These are phyloP conservation scores for Epichloe bromicola DNA, from an alignment of 2,329 filamentous ascomycete species.

Conservation along the genomic window DNA sequence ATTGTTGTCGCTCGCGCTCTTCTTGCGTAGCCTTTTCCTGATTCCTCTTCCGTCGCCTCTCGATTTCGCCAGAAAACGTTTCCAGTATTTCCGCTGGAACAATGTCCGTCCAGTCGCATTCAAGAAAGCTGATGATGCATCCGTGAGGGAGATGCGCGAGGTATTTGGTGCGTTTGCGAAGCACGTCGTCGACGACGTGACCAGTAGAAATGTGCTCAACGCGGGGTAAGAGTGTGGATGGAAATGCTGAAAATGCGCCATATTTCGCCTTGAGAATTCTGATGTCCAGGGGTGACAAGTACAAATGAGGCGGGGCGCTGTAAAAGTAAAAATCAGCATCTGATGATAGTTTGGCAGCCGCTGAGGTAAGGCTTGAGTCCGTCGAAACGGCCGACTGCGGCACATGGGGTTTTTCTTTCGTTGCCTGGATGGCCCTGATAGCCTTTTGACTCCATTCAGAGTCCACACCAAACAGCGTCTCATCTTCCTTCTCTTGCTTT, in stretches of 20 bases:
- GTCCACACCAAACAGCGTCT: conserved; percentile 81
- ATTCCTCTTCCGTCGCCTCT: conserved; percentile 61
- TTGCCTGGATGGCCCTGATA: conserved; percentile 56
- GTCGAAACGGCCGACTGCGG: conserved; percentile 20
- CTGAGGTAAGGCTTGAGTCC: conserved; percentile 4
- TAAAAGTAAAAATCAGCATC: conserved; percentile 69
- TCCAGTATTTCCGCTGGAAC: conserved; percentile 64
- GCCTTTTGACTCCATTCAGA: conserved; percentile 87
- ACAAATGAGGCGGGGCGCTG: conserved; percentile 74
- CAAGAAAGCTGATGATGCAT: conserved; percentile 82
- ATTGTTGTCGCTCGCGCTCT: conserved; percentile 70
- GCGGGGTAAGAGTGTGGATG: conserved; percentile 71
- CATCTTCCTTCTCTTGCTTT: conserved; percentile 74
- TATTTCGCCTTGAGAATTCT: conserved; percentile 84
- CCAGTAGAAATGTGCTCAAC: conserved; percentile 84
- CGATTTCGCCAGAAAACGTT: conserved; percentile 63
- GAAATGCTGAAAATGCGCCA: conserved; percentile 69
- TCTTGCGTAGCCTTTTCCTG: conserved; percentile 74
- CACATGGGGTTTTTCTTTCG: conserved; percentile 57
- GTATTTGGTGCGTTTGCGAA: conserved; percentile 77
- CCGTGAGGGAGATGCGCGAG: conserved; percentile 75
- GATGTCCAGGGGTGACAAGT: conserved; percentile 82
- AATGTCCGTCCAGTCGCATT: conserved; percentile 92
- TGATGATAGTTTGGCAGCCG: conserved; percentile 14
- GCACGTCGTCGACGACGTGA: conserved; percentile 72